These are phyloP conservation scores for Hemerocallis citrina DNA, from an alignment of 106 monocot genomes.

Conservation along the genomic window DNA sequence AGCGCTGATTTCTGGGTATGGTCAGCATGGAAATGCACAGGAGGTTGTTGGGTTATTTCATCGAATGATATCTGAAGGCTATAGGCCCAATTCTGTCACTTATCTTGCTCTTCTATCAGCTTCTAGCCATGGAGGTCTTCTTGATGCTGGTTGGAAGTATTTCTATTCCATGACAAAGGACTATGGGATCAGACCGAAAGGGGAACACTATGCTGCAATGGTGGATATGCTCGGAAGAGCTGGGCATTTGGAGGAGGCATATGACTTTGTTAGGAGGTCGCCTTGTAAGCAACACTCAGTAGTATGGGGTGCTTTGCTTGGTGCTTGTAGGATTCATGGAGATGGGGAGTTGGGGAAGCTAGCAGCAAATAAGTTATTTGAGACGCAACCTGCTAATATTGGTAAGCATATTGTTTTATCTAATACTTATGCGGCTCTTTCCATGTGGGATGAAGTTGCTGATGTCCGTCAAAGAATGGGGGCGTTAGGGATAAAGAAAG, in stretches of 20 bases:
- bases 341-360: constrained; percentile 17
- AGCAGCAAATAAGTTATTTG: constrained; percentile 21
- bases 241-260: constrained; percentile 36
- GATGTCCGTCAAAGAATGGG: constrained; percentile 16
- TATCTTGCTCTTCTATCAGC: constrained; percentile 39
- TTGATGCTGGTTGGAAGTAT: constrained; percentile 31
- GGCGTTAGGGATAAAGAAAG: constrained; percentile 24
- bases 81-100: constrained; percentile 36
- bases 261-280: constrained; percentile 18
- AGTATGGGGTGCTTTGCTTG: constrained; percentile 40
- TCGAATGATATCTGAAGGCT: constrained; percentile 33
- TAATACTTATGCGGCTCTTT: constrained; percentile 32
- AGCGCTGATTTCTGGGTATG: constrained; percentile 45
- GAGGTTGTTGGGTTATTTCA: constrained; percentile 33
- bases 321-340: constrained; percentile 33
- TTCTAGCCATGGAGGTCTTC: constrained; percentile 43
- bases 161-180: constrained; percentile 32
- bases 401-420: constrained; percentile 36
- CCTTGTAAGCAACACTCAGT: constrained; percentile 10
- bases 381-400: constrained; percentile 22
- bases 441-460: constrained; percentile 49
- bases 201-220: constrained; percentile 38
- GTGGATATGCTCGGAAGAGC: constrained; percentile 53
- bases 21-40: constrained; percentile 16
- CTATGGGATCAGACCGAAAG: constrained; percentile 25